phyloP scores from a whole-genome alignment of 2,329 filamentous ascomycete species.

The Fusarium ambrosium region DNA sequence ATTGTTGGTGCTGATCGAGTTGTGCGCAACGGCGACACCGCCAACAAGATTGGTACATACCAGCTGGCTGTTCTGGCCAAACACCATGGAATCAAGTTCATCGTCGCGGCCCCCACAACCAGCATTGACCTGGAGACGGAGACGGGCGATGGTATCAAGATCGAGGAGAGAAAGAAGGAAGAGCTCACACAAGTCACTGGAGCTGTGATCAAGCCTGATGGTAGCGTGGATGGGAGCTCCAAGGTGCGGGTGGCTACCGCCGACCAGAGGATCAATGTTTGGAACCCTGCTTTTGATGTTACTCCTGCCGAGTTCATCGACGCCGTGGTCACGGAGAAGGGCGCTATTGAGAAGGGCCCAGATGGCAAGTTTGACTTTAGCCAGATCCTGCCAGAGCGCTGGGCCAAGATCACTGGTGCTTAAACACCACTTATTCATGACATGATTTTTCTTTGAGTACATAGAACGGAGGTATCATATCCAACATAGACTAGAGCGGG shows the following conservation, averaged over 20 bases:
- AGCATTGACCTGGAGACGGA: constrained; percentile 89
- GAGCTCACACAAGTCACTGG: constrained; percentile 91
- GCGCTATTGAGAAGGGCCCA: constrained; percentile 82
- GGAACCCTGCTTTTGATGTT: constrained; percentile 98
- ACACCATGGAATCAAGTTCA: constrained; percentile 90
- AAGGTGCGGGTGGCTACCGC: constrained; percentile 85
- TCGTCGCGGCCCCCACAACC: constrained; percentile 94
- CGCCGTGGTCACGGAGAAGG: constrained; percentile 92
- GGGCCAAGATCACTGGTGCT: constrained; percentile 54
- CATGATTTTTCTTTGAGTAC: constrained; percentile 12
- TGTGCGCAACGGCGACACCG: constrained; percentile 95
- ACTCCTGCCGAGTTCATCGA: constrained; percentile 92
- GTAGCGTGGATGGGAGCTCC: constrained; percentile 71
- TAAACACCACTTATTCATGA: constrained; percentile 22
- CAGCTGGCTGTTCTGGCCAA: constrained; percentile 89
- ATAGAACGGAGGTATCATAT: constrained; percentile 27
- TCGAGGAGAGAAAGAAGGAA: constrained; percentile 85
- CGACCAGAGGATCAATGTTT: constrained; percentile 82
- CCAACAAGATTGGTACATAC: constrained; percentile 99
- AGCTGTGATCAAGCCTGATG: constrained; percentile 74
- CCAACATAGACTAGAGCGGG: constrained; percentile 41
- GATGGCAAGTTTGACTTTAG: constrained; percentile 78
- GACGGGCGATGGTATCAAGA: constrained; percentile 84
- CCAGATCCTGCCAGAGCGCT: constrained; percentile 68
- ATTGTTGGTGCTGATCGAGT: constrained; percentile 96